Percentiles rank a stretch among this genome's conserved stretches.
These are phyloP conservation scores for Mucor velutinosus DNA, from an alignment of 371 early-diverging fungal genomes.

Conservation along the genomic window DNA sequence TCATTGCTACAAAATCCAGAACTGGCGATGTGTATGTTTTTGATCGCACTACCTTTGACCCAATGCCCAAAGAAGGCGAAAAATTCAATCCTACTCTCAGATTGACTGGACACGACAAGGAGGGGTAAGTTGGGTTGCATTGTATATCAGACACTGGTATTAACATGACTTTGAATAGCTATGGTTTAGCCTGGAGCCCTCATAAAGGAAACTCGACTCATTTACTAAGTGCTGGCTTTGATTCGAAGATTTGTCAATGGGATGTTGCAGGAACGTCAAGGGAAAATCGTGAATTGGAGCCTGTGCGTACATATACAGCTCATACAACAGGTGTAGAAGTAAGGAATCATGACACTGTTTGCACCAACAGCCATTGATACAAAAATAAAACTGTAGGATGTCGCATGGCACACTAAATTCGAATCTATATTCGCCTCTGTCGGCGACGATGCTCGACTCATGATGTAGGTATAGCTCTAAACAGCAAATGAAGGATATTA, in stretches of 20 bases:
- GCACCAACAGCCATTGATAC: background rate
- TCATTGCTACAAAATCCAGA: slow-evolving; percentile 97
- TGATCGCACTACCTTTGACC: slow-evolving; percentile 95
- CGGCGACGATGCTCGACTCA: slow-evolving; percentile 91
- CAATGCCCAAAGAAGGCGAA: slow-evolving; percentile 72
- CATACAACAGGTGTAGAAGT: slow-evolving; percentile 94
- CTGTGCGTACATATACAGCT: slow-evolving; percentile 72
- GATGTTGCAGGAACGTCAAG: slow-evolving; percentile 51
- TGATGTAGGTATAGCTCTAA: slow-evolving; percentile 65
- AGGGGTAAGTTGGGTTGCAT: slow-evolving; percentile 74
- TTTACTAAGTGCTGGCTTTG: slow-evolving; percentile 82
- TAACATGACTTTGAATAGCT: slow-evolving; percentile 33
- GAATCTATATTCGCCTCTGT: slow-evolving; percentile 93
- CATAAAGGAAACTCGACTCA: slow-evolving; percentile 61
- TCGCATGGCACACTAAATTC: slow-evolving; percentile 66
- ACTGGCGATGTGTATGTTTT: slow-evolving; percentile 96
- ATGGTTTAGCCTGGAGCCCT: slow-evolving; percentile 82
- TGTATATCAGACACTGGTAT: background rate
- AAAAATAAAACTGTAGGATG: background rate
- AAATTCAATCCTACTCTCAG: slow-evolving; percentile 86
- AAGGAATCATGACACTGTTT: slow-evolving; percentile 16
- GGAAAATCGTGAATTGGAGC: slow-evolving; percentile 76
- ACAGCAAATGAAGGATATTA: background rate
- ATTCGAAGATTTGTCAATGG: slow-evolving; percentile 88
- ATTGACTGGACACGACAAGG: slow-evolving; percentile 91